phyloP scores from a whole-genome alignment of 169 alveolate species.

The Besnoitia besnoiti region DNA sequence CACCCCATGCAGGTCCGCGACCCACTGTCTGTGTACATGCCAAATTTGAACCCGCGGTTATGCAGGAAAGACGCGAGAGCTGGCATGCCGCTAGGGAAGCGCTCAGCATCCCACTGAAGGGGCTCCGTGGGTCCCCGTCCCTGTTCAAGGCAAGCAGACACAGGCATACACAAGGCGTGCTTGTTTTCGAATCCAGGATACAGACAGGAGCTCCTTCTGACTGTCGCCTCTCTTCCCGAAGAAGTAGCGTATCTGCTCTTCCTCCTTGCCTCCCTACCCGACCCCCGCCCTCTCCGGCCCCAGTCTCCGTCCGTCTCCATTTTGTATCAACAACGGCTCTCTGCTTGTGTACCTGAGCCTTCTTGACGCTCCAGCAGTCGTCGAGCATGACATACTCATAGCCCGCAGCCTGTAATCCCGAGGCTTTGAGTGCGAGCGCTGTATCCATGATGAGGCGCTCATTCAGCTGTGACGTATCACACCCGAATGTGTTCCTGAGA shows the following conservation, averaged over 20 bases:
- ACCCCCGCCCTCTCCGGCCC: too few species aligned
- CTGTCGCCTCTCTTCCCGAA: not conserved
- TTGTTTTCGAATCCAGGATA: too few species aligned
- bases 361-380: slow-evolving; percentile 81
- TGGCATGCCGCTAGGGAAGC: slow-evolving; percentile 81
- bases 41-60: slow-evolving; percentile 74
- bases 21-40: slow-evolving; percentile 84
- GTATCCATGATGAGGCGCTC: slow-evolving; percentile 70
- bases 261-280: not conserved
- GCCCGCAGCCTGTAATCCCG: slow-evolving; percentile 78
- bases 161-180: too few species aligned
- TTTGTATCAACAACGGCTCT: too few species aligned
- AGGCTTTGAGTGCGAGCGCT: slow-evolving; percentile 70
- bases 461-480: slow-evolving; percentile 63
- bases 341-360: not conserved
- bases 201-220: too few species aligned
- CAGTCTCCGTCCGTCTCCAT: too few species aligned
- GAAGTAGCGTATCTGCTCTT: too few species aligned
- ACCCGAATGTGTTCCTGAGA: slow-evolving; percentile 76
- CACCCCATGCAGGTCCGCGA: slow-evolving; percentile 77
- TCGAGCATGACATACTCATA: slow-evolving; percentile 82
- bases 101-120: slow-evolving; percentile 70
- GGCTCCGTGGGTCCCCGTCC: slow-evolving; percentile 65
- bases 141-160: not conserved
- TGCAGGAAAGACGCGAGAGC: slow-evolving; percentile 78